Evolutionary conservation across 1,139 yeast species (phyloP).

Genomic region (Protomyces macrosporus): DNA sequence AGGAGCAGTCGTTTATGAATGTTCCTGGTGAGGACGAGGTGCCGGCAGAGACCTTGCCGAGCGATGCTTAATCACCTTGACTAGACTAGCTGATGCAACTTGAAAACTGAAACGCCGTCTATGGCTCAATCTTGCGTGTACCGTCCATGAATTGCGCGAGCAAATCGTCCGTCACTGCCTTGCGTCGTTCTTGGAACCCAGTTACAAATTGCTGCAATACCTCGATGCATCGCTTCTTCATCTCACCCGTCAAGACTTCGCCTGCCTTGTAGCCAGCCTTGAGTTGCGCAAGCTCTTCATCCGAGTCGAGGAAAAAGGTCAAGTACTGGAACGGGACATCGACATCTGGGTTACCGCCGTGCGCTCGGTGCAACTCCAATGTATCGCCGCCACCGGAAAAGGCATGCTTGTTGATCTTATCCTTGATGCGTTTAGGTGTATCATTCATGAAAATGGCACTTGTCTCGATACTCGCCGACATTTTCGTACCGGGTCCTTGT

Average conservation of each 20-base stretch:
- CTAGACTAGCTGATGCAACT: no score
- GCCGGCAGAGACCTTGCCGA: neutral
- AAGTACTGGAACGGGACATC: slow-evolving; percentile 94
- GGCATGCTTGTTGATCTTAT: slow-evolving; percentile 93
- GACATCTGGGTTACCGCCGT: slow-evolving; percentile 91
- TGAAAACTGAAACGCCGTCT: neutral
- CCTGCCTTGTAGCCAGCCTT: slow-evolving; percentile 70
- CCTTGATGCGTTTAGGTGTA: slow-evolving; percentile 83
- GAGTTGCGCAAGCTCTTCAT: slow-evolving; percentile 61
- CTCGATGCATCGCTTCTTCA: slow-evolving; percentile 82
- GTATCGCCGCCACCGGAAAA: slow-evolving; percentile 91
- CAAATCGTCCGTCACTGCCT: slow-evolving; percentile 58
- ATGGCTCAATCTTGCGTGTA: slow-evolving; percentile 55
- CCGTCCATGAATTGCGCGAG: slow-evolving; percentile 75
- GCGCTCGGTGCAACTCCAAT: slow-evolving; percentile 78
- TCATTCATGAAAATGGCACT: slow-evolving; percentile 93
- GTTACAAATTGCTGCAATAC: slow-evolving; percentile 72
- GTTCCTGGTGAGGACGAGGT: slow-evolving; percentile 45
- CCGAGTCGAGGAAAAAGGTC: slow-evolving; percentile 83
- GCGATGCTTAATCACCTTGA: neutral
- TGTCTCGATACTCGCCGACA: slow-evolving; percentile 87
- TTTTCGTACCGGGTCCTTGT: slow-evolving; percentile 93
- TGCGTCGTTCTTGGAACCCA: slow-evolving; percentile 75
- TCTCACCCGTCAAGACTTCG: slow-evolving; percentile 81
- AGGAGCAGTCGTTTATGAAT: slow-evolving; percentile 85